phyloP scores from a whole-genome alignment of 2,329 filamentous ascomycete species.

The Calonectria pseudoturangicola region DNA sequence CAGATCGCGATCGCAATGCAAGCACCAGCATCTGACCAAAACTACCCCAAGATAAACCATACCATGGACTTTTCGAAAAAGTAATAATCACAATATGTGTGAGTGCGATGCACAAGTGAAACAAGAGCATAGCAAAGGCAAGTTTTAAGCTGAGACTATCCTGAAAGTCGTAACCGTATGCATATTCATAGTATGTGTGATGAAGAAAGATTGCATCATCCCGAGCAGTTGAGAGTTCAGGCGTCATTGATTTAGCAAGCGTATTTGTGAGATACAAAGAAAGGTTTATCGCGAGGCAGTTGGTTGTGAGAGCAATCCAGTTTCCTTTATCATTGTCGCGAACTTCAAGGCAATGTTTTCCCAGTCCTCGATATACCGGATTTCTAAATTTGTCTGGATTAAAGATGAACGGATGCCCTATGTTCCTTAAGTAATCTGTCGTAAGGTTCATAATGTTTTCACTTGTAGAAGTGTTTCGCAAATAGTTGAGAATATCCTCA shows the following conservation, averaged over 20 bases:
- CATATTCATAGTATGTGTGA: slow-evolving; percentile 1
- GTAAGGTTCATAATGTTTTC: slow-evolving; percentile 3
- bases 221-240: neutral
- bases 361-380: neutral
- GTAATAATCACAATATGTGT: neutral
- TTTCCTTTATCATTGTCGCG: too few relatives aligned
- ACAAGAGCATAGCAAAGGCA: neutral
- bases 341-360: neutral
- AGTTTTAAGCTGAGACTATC: neutral
- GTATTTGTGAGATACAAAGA: neutral
- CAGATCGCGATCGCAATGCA: slow-evolving; percentile 5
- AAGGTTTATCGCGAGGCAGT: neutral
- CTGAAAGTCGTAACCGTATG: slow-evolving; percentile 1
- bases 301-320: neutral
- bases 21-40: slow-evolving; percentile 24
- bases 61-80: neutral
- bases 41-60: slow-evolving; percentile 12
- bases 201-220: neutral
- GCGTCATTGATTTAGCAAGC: neutral
- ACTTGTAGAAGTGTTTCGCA: neutral
- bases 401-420: neutral
- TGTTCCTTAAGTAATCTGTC: neutral
- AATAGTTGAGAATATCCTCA: neutral
- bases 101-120: slow-evolving; percentile 4
- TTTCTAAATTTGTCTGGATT: neutral